Conservation (phyloP, 768 basidiomycete genomes). For the Suillus fuscotomentosus region DNA sequence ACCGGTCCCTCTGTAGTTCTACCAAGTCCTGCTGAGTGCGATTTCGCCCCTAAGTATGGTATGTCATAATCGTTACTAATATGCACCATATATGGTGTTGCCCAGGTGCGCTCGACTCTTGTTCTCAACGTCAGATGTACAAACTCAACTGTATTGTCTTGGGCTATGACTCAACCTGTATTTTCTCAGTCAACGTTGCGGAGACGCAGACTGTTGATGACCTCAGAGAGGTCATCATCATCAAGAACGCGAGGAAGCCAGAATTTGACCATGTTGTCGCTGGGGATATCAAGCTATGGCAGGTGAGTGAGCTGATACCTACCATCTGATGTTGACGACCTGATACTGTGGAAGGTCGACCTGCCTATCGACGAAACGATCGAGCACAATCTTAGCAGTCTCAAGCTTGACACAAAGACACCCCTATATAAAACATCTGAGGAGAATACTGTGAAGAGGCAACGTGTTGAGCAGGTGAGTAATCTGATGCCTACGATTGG, state of each 20-base stretch:
- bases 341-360: neutral
- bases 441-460: too few species aligned
- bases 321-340: neutral
- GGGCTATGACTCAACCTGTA: neutral
- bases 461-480: too few species aligned
- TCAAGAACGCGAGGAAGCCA: neutral
- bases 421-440: neutral
- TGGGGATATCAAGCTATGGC: neutral
- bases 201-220: neutral
- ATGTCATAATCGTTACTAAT: neutral
- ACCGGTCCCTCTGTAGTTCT: too few species aligned
- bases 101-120: neutral
- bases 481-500: too few species aligned
- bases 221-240: neutral
- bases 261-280: neutral
- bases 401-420: neutral
- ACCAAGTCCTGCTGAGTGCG: too few species aligned
- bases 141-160: neutral
- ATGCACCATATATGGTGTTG: neutral
- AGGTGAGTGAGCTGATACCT: neutral
- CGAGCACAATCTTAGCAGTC: neutral
- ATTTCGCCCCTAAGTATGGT: neutral
- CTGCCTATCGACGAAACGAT: neutral
- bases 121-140: neutral
- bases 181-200: constrained; percentile 4